Evolutionary conservation across 2,329 filamentous ascomycete genomes (phyloP), one percentile per base, ranked within the genome.

Genomic region (Lasiodiplodia hormozganensis): DNA sequence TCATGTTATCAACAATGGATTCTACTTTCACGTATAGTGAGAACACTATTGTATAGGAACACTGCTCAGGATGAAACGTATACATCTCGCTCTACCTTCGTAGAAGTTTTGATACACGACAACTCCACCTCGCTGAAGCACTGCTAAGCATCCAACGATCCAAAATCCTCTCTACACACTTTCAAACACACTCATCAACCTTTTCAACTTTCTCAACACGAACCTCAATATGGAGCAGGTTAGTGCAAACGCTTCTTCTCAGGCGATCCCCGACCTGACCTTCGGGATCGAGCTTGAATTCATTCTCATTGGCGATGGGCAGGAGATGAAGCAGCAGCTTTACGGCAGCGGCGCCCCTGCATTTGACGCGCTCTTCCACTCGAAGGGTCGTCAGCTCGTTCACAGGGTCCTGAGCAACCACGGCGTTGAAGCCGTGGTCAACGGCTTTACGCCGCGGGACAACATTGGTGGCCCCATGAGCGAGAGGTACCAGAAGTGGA

Each of bases 201-300:
- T 51, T 8, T 18, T n/a, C 47, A n/a, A 51, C 18, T 51, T 25
- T 3, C 23, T 25, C 8, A 16, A 14, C 23, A 25, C 11, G 11
- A 28, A 7, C 7, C 2, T 25, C 51, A 10, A 53, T 4, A 23
- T 53, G 51, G 12, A 11, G 6, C 52, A 34, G 52, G 52, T 36
- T 11, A 34, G 52, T 54, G 23, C 12, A 28, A 5, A 11, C 28
- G 16, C 52, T 11, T 4, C 52, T 31, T 12, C 23, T n/a, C 52
- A 14, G 28, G 16, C 7, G 2, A 28, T 18, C 16, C 23, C 25
- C 4, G 52, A 34, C 2, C 23, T 60, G 8, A 60, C 56, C 3
- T 43, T 60, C 8, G 56, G 56, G 4, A 23, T 60, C 12, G 56
- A 60, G 31, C n/a, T 60, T 12, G 56, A 60, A 12, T 60, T 60